These are phyloP conservation scores for Pseudogymnoascus sp. DNA, from an alignment of 2,329 filamentous ascomycete genomes.

Conservation along the genomic window DNA sequence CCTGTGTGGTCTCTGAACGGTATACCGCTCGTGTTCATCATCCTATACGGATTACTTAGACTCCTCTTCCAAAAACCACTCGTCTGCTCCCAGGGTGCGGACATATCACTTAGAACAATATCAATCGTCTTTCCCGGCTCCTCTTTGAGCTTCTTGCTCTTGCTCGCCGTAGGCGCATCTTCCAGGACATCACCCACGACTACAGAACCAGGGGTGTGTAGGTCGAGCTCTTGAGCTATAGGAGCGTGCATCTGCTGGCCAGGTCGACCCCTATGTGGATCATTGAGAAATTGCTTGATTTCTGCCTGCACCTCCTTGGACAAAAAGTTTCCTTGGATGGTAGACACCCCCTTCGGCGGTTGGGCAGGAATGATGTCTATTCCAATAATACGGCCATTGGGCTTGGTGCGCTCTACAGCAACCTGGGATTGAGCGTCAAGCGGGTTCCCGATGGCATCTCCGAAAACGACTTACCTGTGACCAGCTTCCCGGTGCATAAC, in stretches of 20 bases:
- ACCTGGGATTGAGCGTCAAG: conserved; percentile 47
- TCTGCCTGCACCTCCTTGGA: conserved; percentile 64
- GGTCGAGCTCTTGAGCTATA: conserved; percentile 16
- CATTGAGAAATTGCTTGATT: conserved; percentile 66
- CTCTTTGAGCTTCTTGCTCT: conserved; percentile 30
- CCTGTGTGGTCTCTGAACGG: conserved; percentile 79
- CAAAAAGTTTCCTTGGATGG: conserved; percentile 91
- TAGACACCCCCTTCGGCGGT: conserved; percentile 84
- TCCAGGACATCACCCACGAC: conserved; percentile 15
- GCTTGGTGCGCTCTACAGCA: conserved; percentile 68
- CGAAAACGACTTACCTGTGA: conserved; percentile 45
- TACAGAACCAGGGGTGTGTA: conserved; percentile 8
- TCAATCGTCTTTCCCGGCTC: conserved; percentile 60
- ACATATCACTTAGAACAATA: conserved; percentile 98
- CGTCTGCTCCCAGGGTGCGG: conserved; percentile 83
- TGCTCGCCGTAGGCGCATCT: conserved; percentile 25
- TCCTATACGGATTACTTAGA: conserved; percentile 97
- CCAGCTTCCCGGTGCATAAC: conserved; percentile 71
- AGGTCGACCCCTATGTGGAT: conserved; percentile 51
- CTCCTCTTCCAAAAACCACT: conserved; percentile 74
- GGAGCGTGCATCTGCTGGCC: conserved; percentile 23
- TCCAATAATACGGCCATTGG: conserved; percentile 72
- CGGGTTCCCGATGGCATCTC: neutral
- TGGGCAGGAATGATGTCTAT: conserved; percentile 92
- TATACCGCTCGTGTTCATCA: conserved; percentile 97